Percentiles rank a stretch among this genome's conserved stretches.
Conservation (phyloP, 139 green algal genomes). For the Coccomyxa sp. region DNA sequence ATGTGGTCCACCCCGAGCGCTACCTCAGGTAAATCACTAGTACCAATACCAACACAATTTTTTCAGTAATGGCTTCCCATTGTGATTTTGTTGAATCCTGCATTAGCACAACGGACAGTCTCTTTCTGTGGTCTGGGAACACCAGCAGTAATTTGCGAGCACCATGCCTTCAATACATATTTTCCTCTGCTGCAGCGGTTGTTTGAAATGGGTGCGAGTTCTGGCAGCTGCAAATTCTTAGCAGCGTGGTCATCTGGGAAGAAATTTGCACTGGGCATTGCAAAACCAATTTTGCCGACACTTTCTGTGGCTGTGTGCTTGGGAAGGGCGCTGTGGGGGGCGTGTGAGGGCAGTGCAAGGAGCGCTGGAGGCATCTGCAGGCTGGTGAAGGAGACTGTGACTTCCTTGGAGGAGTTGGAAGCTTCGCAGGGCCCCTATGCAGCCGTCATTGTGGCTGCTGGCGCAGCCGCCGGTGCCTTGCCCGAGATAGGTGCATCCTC, state of each 20-base stretch:
- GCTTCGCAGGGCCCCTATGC: constrained; percentile 26
- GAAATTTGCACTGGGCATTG: neutral
- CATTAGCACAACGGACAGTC: neutral
- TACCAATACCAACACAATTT: neutral
- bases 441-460: constrained; percentile 60
- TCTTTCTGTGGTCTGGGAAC: neutral
- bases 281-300: constrained; percentile 8
- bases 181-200: neutral
- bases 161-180: neutral
- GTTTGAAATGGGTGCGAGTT: neutral
- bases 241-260: neutral
- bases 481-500: constrained; percentile 27
- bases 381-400: constrained; percentile 27
- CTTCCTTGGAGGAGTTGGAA: constrained; percentile 37
- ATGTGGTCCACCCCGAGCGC: neutral
- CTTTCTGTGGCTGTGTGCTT: constrained; percentile 15
- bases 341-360: constrained; percentile 31
- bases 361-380: neutral
- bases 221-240: neutral
- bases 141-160: neutral
- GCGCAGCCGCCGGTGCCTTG: constrained; percentile 51
- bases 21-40: constrained; percentile 2
- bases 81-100: neutral
- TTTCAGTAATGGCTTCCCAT: neutral
- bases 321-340: constrained; percentile 47